These are phyloP conservation scores for Neurospora sp. DNA, from an alignment of 495 filamentous ascomycete species.

Conservation along the genomic window DNA sequence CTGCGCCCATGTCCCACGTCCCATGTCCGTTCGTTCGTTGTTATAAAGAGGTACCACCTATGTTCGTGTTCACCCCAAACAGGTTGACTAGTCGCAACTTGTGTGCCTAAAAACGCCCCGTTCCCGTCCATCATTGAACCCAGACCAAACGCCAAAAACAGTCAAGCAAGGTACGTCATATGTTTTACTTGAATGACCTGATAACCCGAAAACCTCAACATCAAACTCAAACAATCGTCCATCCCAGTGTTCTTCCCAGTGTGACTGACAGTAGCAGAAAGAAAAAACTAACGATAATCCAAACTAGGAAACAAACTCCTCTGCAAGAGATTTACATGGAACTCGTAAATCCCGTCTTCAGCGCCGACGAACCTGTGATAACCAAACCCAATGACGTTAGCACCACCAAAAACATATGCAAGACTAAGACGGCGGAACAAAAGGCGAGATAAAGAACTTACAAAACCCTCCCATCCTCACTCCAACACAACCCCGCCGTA, in stretches of 20 bases:
- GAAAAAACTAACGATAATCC: conserved; percentile 36
- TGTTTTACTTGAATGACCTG: background rate
- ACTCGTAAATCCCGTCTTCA: conserved; percentile 65
- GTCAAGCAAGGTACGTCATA: background rate
- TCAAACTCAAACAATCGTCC: background rate
- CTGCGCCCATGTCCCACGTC: background rate
- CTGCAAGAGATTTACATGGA: conserved; percentile 53
- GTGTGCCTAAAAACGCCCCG: background rate
- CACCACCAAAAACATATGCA: too few relatives aligned
- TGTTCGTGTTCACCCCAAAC: background rate
- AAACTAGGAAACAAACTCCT: conserved; percentile 57
- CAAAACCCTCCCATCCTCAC: conserved; percentile 57
- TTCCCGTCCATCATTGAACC: background rate
- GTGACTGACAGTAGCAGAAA: background rate
- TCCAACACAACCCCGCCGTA: conserved; percentile 64
- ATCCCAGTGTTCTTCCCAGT: background rate
- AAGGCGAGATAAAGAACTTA: conserved; percentile 32
- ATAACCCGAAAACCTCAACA: background rate
- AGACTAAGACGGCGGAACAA: background rate
- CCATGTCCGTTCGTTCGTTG: background rate
- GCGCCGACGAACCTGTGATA: conserved; percentile 53
- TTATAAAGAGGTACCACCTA: background rate
- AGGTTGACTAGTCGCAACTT: too few relatives aligned
- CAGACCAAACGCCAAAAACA: background rate
- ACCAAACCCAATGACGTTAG: too few relatives aligned